These are phyloP conservation scores for Rhynchospora tenuis DNA, from an alignment of 176 grass and related monocot genomes.

Conservation along the genomic window DNA sequence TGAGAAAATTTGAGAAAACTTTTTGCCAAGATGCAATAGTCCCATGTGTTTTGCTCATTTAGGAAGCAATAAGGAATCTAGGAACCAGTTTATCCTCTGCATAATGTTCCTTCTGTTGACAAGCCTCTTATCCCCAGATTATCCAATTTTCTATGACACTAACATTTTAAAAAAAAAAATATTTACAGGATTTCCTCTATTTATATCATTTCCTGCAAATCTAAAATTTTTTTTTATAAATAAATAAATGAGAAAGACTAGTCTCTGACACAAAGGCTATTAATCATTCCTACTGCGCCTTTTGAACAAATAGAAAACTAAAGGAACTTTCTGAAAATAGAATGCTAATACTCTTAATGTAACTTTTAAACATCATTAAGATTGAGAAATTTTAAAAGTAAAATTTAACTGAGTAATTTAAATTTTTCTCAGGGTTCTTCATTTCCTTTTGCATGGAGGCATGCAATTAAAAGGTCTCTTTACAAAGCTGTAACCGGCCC, in stretches of 20 bases:
- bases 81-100: neutral
- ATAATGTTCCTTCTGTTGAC: neutral
- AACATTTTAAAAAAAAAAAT: no score
- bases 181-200: no score
- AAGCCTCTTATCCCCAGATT: neutral
- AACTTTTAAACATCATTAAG: neutral
- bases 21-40: neutral
- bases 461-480: constrained; percentile 69
- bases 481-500: constrained; percentile 55
- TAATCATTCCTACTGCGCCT: no score
- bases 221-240: neutral
- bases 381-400: neutral
- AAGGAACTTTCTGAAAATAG: neutral
- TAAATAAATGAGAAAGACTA: neutral
- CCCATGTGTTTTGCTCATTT: neutral
- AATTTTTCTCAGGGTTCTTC: constrained; percentile 69
- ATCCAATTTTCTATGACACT: neutral
- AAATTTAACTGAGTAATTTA: constrained; percentile 29
- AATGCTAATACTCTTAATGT: neutral
- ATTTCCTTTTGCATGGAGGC: constrained; percentile 91
- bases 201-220: neutral
- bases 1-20: neutral
- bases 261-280: neutral
- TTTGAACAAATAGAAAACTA: neutral
- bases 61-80: neutral